A percentile compares a stretch with the other conserved stretches of the same genome.
phyloP scores from a whole-genome alignment of 768 basidiomycete species.

The Cystofilobasidium bisporidii region DNA sequence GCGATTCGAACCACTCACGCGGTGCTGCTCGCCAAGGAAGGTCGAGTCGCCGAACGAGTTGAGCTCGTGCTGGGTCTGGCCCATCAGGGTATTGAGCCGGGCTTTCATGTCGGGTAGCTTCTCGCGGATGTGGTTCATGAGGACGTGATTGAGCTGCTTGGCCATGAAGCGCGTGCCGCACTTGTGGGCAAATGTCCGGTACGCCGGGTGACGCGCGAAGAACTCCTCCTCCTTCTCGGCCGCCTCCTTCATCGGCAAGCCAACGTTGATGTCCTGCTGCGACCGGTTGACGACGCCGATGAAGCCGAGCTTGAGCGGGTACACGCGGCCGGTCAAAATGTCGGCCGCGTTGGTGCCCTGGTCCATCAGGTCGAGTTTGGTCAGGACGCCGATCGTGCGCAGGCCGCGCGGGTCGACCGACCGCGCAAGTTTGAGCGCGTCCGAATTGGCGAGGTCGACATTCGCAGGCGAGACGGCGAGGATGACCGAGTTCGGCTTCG shows the following conservation, averaged over 20 bases:
- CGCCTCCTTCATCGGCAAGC: slow-evolving; percentile 77
- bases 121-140: slow-evolving; percentile 95
- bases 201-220: slow-evolving; percentile 79
- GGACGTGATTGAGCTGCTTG: slow-evolving; percentile 84
- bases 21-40: slow-evolving; percentile 81
- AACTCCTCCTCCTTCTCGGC: slow-evolving; percentile 78
- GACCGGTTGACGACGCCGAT: slow-evolving; percentile 96
- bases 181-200: slow-evolving; percentile 90
- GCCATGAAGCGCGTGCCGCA: slow-evolving; percentile 95
- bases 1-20: slow-evolving; percentile 30
- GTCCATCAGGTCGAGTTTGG: slow-evolving; percentile 98
- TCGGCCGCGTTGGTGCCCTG: slow-evolving; percentile 96
- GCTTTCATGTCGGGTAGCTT: slow-evolving; percentile 99
- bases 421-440: slow-evolving; percentile 91
- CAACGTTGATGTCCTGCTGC: slow-evolving; percentile 89
- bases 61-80: slow-evolving; percentile 96
- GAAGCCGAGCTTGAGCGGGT: slow-evolving; percentile 95
- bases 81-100: slow-evolving; percentile 91
- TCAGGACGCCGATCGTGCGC: slow-evolving; percentile 89
- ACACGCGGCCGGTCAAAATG: slow-evolving; percentile 89
- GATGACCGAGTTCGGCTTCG: slow-evolving; percentile 96
- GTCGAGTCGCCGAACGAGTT: slow-evolving; percentile 92
- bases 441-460: slow-evolving; percentile 97
- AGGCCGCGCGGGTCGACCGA: slow-evolving; percentile 92
- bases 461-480: slow-evolving; percentile 95